Evolutionary conservation across 2,329 filamentous ascomycete species (phyloP).

Genomic region (Neophaeococcomyces mojaviensis): DNA sequence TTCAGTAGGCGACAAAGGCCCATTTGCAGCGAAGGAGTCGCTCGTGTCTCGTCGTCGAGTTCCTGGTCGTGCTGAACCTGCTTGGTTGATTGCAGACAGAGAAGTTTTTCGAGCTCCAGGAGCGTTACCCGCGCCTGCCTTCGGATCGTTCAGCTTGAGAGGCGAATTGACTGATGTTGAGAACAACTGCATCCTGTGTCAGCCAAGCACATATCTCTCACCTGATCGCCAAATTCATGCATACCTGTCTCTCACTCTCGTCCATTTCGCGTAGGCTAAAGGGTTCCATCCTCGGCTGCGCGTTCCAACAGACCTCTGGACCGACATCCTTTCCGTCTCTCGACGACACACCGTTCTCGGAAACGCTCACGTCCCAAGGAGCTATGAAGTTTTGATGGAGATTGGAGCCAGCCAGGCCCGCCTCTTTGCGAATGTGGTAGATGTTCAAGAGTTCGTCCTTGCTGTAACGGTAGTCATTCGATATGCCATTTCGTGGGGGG

Average conservation of each 20-base stretch:
- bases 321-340: slow-evolving; percentile 80
- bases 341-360: slow-evolving; percentile 42
- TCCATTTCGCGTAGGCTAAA: slow-evolving; percentile 66
- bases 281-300: slow-evolving; percentile 60
- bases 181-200: slow-evolving; percentile 56
- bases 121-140: slow-evolving; percentile 51
- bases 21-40: slow-evolving; percentile 50
- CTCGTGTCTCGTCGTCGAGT: slow-evolving; percentile 80
- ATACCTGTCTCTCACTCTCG: slow-evolving; percentile 58
- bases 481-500: slow-evolving; percentile 47
- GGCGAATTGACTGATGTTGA: slow-evolving; percentile 84
- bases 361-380: slow-evolving; percentile 69
- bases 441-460: slow-evolving; percentile 73
- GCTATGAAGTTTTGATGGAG: slow-evolving; percentile 62
- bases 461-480: slow-evolving; percentile 56
- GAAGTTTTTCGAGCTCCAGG: slow-evolving; percentile 63
- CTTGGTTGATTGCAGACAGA: slow-evolving; percentile 68
- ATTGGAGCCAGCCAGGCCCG: slow-evolving; percentile 49
- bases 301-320: slow-evolving; percentile 89
- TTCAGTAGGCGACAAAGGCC: slow-evolving; percentile 42
- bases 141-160: slow-evolving; percentile 65
- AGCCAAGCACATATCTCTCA: slow-evolving; percentile 14
- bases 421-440: slow-evolving; percentile 53
- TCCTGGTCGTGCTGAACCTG: slow-evolving; percentile 64
- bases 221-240: slow-evolving; percentile 19